phyloP scores from a whole-genome alignment of 257 asterid genomes.

The Leptodermis oblonga region DNA sequence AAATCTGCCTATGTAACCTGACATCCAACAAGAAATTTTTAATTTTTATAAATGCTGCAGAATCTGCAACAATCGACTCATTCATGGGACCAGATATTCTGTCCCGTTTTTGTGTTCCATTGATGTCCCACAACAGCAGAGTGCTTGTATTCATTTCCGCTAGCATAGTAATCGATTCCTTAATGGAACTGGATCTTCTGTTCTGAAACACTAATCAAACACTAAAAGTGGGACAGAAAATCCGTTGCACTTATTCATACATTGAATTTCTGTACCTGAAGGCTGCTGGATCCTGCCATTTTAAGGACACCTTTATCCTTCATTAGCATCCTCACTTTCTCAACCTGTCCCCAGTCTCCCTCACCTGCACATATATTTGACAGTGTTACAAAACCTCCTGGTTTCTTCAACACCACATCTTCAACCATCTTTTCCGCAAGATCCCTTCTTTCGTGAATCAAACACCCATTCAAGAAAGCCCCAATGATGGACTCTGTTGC shows the following conservation, averaged over 20 bases:
- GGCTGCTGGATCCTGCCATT: slow-evolving; percentile 47
- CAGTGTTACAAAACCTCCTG: slow-evolving; percentile 46
- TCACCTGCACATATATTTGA: slow-evolving; percentile 52
- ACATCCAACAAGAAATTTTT: no score
- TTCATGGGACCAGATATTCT: no score
- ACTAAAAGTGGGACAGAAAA: no score
- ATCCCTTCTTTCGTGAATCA: slow-evolving; percentile 52
- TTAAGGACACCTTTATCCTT: slow-evolving; percentile 39
- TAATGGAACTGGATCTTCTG: no score
- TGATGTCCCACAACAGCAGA: no score
- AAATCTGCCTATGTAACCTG: no score
- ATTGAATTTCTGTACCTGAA: slow-evolving; percentile 8
- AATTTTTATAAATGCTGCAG: no score
- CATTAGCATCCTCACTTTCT: slow-evolving; percentile 47
- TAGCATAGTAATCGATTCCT: no score
- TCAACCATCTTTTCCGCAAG: slow-evolving; percentile 46
- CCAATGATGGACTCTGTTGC: slow-evolving; percentile 38
- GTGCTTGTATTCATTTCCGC: no score
- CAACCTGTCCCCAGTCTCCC: slow-evolving; percentile 58
- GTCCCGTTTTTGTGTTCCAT: no score
- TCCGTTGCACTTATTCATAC: background rate
- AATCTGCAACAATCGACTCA: no score
- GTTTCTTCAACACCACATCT: slow-evolving; percentile 34
- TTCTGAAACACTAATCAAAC: no score
- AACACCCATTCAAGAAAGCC: slow-evolving; percentile 62